A percentile compares a stretch with the other conserved stretches of the same genome.
Evolutionary conservation across 2,329 filamentous ascomycete species (phyloP).

Genomic region (Didymella exigua): DNA sequence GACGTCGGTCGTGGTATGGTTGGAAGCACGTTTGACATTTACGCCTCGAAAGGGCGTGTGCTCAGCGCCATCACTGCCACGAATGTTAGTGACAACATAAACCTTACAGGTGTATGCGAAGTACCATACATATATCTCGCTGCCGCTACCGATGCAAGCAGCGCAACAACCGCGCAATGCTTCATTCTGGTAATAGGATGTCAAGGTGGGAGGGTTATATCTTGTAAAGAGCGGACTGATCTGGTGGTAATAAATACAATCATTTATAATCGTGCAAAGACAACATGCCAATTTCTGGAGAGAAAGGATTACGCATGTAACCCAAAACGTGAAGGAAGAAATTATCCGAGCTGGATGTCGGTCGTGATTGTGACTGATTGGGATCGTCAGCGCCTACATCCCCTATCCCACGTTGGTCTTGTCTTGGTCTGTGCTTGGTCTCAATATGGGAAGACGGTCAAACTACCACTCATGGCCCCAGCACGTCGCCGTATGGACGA

Average conservation of each 20-base stretch:
- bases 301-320: too few relatives aligned
- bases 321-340: background rate
- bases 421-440: background rate
- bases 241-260: too few relatives aligned
- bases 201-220: background rate
- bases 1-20: conserved; percentile 15
- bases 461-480: background rate
- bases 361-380: background rate
- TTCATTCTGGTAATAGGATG: background rate
- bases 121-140: conserved; percentile 24
- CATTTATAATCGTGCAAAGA: too few relatives aligned
- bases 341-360: background rate
- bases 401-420: background rate
- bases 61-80: conserved; percentile 26
- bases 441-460: background rate
- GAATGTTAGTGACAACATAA: conserved; percentile 1
- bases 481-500: too few relatives aligned
- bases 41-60: conserved; percentile 25
- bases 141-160: conserved; percentile 13
- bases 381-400: background rate
- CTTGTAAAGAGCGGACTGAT: background rate
- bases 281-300: too few relatives aligned
- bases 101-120: background rate
- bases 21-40: conserved; percentile 26
- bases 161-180: conserved; percentile 9